A percentile compares a stretch with the other conserved stretches of the same genome.
Conservation (phyloP, 495 filamentous ascomycete species). For the Aspergillus hancockii region DNA sequence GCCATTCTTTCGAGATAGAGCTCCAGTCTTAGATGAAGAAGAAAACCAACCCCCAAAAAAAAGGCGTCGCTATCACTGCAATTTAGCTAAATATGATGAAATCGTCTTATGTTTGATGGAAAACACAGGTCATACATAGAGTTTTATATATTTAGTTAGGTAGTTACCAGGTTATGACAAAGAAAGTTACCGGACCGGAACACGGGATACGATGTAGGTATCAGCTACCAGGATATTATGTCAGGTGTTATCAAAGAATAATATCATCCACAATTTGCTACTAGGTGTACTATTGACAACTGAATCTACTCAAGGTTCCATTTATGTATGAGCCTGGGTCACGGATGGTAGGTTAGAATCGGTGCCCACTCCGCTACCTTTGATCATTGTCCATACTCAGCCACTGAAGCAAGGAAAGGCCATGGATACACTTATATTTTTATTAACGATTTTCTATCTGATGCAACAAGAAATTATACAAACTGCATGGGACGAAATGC, state of each 20-base stretch:
- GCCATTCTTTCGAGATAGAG: not conserved
- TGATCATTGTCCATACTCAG: too few species aligned
- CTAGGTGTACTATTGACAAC: too few species aligned
- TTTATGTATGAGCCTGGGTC: not conserved
- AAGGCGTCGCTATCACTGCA: not conserved
- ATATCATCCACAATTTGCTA: too few species aligned
- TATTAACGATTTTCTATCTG: too few species aligned
- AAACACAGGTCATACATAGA: not conserved
- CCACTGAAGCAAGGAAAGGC: too few species aligned
- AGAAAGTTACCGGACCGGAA: not conserved
- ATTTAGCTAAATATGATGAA: not conserved
- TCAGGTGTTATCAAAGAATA: too few species aligned
- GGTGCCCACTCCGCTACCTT: not conserved
- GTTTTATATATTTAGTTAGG: not conserved
- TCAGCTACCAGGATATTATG: too few species aligned
- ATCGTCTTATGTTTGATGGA: not conserved
- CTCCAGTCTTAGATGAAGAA: not conserved
- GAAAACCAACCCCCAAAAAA: not conserved
- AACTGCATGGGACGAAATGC: too few species aligned
- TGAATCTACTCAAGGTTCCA: too few species aligned
- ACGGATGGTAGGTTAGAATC: not conserved
- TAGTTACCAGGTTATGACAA: not conserved
- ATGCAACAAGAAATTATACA: too few species aligned
- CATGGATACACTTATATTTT: too few species aligned
- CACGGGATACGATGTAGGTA: not conserved